Base-by-base conservation (phyloP, 2,329 filamentous ascomycete species). In the Pseudogymnoascus sp. region DNA sequence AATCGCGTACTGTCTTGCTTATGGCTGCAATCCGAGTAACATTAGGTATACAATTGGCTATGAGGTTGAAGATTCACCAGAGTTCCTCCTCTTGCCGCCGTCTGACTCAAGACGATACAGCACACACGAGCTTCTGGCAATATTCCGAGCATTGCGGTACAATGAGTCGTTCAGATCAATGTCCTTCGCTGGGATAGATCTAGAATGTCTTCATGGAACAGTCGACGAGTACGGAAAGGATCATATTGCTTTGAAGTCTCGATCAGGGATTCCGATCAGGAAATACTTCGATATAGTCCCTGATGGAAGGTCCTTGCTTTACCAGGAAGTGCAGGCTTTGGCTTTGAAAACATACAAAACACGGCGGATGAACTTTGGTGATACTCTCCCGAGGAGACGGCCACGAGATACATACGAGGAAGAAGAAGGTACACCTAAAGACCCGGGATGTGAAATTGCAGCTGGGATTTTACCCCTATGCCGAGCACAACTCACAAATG, bases 381-480 rank as follows among this genome's bases (percentile, higher is more conserved):
- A 83, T 60, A 85, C 83, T 66, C 80, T 89, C 14, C 84, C 80
- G 3, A 77, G 81, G 61, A 81, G 81, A 68, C 80, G 82, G 6
- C 75, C 76, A 48, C 74, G 77, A 60, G 74, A 77, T 43, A 72
- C 74, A 23, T 76, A 78, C 41, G 74, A 77, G 8, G 73, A 75
- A 21, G 80, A 80, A 63, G 78, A 79, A n/a, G 73, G 74, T 23
- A 80, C 79, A 62, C 77, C 79, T 28, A 81, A 81, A 68, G 86
- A 89, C 70, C 80, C 83, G 5, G 87, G 87, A 0, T 89, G 86
- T 71, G 87, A 86, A 43, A 86, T 90, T 60, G 84, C 88, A 16
- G 86, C 89, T 72, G 88, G 87, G 2, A 77, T 90, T 4, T 86
- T 88, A 68, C 86, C 87, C 1, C 77, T 90, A 5, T 89, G 86